Evolutionary conservation across 305 asterid species (phyloP).

Genomic region (Fraxinus dipetala): DNA sequence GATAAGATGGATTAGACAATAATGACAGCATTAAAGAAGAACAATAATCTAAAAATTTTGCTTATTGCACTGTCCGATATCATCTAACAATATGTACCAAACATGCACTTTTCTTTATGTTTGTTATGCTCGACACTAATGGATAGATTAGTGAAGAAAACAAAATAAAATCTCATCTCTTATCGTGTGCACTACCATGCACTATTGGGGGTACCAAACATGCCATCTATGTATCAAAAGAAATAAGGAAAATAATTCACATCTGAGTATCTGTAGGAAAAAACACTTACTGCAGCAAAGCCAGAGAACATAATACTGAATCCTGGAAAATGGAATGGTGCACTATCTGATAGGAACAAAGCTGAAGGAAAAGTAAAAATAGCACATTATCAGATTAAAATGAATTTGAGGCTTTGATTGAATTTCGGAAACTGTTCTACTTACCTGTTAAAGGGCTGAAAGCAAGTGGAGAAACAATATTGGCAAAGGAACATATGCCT

Average conservation of each 20-base stretch:
- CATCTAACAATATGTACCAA: not conserved
- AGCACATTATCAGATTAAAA: not conserved
- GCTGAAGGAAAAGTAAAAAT: conserved; percentile 34
- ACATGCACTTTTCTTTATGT: not conserved
- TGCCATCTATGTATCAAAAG: not conserved
- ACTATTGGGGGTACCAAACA: not conserved
- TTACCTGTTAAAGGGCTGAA: conserved; percentile 87
- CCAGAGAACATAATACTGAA: conserved; percentile 80
- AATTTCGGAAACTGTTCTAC: not conserved
- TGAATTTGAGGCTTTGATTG: not conserved
- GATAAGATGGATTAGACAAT: not conserved
- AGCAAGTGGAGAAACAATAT: conserved; percentile 67
- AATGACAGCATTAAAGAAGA: not conserved
- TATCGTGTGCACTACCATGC: not conserved
- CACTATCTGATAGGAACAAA: conserved; percentile 63
- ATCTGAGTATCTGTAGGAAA: not conserved
- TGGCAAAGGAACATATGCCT: conserved; percentile 75
- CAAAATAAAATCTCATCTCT: not conserved
- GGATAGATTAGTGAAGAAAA: not conserved
- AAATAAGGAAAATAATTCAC: not conserved
- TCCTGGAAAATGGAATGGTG: conserved; percentile 90
- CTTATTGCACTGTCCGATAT: not conserved
- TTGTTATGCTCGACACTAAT: not conserved
- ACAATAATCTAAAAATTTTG: not conserved
- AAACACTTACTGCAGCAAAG: conserved; percentile 60